Evolutionary conservation across 2,329 filamentous ascomycete species (phyloP).

Genomic region (Ophiostoma angusticollis): DNA sequence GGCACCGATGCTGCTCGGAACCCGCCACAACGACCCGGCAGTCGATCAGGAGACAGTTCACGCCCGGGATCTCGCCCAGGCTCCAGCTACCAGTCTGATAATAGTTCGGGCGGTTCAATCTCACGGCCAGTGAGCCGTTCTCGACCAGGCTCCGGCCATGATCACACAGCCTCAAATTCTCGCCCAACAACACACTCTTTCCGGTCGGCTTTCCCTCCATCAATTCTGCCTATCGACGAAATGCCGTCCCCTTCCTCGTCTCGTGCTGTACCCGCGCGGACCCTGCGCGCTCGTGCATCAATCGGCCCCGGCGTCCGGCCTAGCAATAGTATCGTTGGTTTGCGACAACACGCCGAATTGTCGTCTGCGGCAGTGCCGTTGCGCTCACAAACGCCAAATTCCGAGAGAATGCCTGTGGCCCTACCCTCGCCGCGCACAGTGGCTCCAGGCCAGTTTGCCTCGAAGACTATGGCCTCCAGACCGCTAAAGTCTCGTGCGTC

Average conservation of each 20-base stretch:
- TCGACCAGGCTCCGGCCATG: conserved; percentile 39
- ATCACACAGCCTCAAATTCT: conserved; percentile 28
- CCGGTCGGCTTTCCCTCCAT: conserved; percentile 28
- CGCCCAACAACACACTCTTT: conserved; percentile 32
- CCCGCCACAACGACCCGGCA: conserved; percentile 36
- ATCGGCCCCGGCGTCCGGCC: conserved; percentile 5
- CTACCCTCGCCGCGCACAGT: conserved; percentile 11
- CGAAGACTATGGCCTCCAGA: conserved; percentile 34
- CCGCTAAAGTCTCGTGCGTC: conserved; percentile 39
- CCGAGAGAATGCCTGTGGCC: conserved; percentile 21
- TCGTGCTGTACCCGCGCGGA: conserved; percentile 21
- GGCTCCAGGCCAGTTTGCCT: conserved; percentile 24
- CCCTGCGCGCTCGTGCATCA: conserved; percentile 17
- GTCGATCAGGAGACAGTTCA: conserved; percentile 15
- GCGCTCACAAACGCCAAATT: conserved; percentile 26
- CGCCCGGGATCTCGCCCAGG: conserved; percentile 31
- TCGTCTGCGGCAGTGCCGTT: conserved; percentile 10
- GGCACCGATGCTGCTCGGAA: conserved; percentile 45
- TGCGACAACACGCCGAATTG: conserved; percentile 6
- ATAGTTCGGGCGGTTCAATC: conserved; percentile 36
- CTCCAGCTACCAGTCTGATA: conserved; percentile 49
- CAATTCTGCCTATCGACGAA: conserved; percentile 23
- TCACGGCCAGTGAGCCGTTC: conserved; percentile 41
- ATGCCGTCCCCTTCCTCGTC: conserved; percentile 30
- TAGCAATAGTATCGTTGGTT: conserved; percentile 3